Evolutionary conservation across 805 yeast genomes (phyloP).

Genomic region (Pichia pseudocactophila): DNA sequence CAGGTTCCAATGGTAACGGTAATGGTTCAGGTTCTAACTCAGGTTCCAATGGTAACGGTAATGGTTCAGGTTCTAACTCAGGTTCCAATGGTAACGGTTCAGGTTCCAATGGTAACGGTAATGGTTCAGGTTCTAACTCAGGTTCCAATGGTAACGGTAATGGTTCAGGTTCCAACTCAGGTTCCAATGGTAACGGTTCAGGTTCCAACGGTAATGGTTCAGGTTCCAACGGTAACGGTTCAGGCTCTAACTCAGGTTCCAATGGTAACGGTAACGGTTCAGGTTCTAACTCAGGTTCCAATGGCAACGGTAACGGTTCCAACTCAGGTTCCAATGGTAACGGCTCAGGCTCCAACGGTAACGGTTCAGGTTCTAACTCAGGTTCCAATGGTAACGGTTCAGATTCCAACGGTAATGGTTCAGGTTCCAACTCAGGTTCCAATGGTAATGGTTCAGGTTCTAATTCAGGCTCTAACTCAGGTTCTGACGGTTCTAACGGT

Average conservation of each 20-base stretch:
- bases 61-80: background rate
- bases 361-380: conserved; percentile 23
- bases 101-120: background rate
- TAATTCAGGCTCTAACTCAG: background rate
- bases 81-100: conserved; percentile 5
- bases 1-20: background rate
- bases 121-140: background rate
- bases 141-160: no score
- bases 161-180: background rate
- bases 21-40: no score
- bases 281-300: conserved; percentile 10
- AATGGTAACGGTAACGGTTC: conserved; percentile 1
- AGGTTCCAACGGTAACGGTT: conserved; percentile 7
- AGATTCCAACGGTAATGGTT: conserved; percentile 6
- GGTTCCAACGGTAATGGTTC: conserved; percentile 2
- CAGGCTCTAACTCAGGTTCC: no score
- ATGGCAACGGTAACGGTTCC: conserved; percentile 21
- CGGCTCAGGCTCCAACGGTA: no score
- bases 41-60: no score
- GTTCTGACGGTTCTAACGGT: conserved; percentile 2
- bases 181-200: conserved; percentile 6
- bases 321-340: conserved; percentile 7
- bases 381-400: conserved; percentile 8
- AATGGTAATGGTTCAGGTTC: background rate
- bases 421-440: conserved; percentile 2